phyloP scores from a whole-genome alignment of 2,329 filamentous ascomycete species.

The Gliomastix tumulicola region DNA sequence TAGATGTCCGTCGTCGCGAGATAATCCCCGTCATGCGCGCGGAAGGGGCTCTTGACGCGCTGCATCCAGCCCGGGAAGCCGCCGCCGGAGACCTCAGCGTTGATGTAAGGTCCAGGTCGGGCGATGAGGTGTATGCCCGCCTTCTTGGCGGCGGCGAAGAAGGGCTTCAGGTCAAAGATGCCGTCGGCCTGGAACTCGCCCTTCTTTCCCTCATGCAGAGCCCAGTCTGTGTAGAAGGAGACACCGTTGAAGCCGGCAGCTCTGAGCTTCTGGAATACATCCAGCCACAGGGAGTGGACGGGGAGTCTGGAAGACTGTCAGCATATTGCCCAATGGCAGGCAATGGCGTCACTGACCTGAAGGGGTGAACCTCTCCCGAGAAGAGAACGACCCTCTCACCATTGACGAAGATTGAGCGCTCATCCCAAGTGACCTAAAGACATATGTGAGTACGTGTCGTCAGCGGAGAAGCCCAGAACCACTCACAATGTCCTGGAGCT shows the following conservation, averaged over 20 bases:
- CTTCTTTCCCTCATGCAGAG: slow-evolving; percentile 64
- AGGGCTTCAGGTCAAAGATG: slow-evolving; percentile 64
- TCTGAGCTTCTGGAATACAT: slow-evolving; percentile 78
- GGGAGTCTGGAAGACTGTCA: slow-evolving; percentile 24
- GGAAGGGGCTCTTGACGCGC: slow-evolving; percentile 54
- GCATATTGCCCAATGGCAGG: not conserved
- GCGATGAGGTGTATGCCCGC: slow-evolving; percentile 74
- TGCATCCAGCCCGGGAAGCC: slow-evolving; percentile 78
- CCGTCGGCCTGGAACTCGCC: slow-evolving; percentile 65
- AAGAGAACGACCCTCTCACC: slow-evolving; percentile 67
- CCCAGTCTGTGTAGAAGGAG: slow-evolving; percentile 77
- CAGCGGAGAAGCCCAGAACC: too few species aligned
- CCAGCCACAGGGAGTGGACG: slow-evolving; percentile 47
- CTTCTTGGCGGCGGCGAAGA: slow-evolving; percentile 67
- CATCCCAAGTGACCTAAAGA: too few species aligned
- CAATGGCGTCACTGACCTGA: slow-evolving; percentile 17
- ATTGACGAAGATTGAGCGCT: too few species aligned
- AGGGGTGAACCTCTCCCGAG: slow-evolving; percentile 69
- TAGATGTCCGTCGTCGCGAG: slow-evolving; percentile 64
- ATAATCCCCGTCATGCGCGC: slow-evolving; percentile 56
- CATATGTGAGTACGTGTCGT: too few species aligned
- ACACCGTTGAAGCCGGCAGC: slow-evolving; percentile 73
- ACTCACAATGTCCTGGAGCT: too few species aligned
- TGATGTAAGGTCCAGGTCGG: slow-evolving; percentile 67
- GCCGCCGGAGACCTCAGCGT: slow-evolving; percentile 69